Evolutionary conservation across 306 rosid genomes (phyloP), one percentile per base, ranked within the genome.

Genomic region (Malus sieversii): DNA sequence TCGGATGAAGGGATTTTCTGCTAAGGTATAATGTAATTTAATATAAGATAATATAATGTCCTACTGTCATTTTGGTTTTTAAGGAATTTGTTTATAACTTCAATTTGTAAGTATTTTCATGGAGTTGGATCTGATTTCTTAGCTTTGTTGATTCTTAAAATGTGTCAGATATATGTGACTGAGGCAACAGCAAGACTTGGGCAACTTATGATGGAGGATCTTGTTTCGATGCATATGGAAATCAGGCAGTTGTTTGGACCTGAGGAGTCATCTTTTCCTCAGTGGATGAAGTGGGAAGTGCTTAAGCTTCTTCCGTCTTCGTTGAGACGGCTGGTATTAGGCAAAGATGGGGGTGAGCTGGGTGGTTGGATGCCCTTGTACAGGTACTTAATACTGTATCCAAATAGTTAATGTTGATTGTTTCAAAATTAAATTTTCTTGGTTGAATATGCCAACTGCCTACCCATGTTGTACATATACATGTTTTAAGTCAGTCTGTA

Each of bases 201-300:
- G 70, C 87, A 85, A 83, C 84, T 94, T 82, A 84, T 94, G 96
- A 86, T 94, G 97, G 93, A 92, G 80, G 97, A 94, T 67, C 95
- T 94, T 86, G 81, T 92, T 76, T 80, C 90, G 53, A 87, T 86
- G 93, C 97, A 94, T 77, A 80, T 66, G 45, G 98, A 94, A 51
- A 80, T 88, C 74, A 92, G 87, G 81, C 90, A 90, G 86, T 85
- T 90, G 77, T 91, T 90, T 57, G 98, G 97, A 78, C 83, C 84
- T 10, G 85, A 78, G 75, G 87, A 83, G 32, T 78, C 85, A 57
- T 78, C 32, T 79, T 84, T 85, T 73, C 91, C 97, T 57, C 67
- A 44, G 33, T 87, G 97, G 98, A 55, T 92, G 91, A 80, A 81
- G 76, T 82, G 83, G 79, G 91, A 92, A 74, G 87, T 87, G 60